Evolutionary conservation across 176 grass and related monocot species (phyloP).

Genomic region (Puya raimondii): DNA sequence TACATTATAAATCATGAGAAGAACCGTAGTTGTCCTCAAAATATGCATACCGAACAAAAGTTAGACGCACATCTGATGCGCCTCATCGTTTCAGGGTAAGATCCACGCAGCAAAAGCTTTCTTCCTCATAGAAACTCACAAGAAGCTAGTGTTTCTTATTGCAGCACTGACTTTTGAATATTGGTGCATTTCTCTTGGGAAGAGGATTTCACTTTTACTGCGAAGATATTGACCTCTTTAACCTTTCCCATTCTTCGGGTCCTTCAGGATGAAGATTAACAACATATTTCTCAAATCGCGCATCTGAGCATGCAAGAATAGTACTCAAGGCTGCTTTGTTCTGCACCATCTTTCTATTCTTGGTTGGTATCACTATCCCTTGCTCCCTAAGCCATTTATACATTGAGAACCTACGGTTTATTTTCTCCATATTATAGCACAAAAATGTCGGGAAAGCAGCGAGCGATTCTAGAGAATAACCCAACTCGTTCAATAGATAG

Average conservation of each 20-base stretch:
- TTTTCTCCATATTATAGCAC: conserved; percentile 42
- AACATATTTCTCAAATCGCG: conserved; percentile 31
- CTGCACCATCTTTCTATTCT: conserved; percentile 14
- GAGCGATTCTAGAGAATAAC: conserved; percentile 32
- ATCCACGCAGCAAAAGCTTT: neutral
- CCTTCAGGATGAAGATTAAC: conserved; percentile 45
- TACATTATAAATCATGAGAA: neutral
- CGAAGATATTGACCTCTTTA: conserved; percentile 30
- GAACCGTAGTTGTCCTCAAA: neutral
- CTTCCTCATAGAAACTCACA: neutral
- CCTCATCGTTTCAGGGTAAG: neutral
- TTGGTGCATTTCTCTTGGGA: neutral
- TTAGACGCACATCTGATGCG: neutral
- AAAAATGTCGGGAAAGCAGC: conserved; percentile 31
- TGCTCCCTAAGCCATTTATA: conserved; percentile 33
- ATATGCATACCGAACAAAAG: neutral
- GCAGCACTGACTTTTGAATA: neutral
- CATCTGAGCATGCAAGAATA: conserved; percentile 40
- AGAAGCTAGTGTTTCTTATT: neutral
- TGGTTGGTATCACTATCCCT: conserved; percentile 12
- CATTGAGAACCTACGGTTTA: conserved; percentile 48
- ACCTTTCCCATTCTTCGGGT: conserved; percentile 32
- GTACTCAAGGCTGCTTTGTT: conserved; percentile 32
- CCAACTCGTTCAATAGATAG: conserved; percentile 36
- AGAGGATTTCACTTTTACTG: neutral